Percentiles rank a stretch among this genome's conserved stretches.
phyloP scores from a whole-genome alignment of 257 asterid genomes.

The Nicotiana sylvestris region DNA sequence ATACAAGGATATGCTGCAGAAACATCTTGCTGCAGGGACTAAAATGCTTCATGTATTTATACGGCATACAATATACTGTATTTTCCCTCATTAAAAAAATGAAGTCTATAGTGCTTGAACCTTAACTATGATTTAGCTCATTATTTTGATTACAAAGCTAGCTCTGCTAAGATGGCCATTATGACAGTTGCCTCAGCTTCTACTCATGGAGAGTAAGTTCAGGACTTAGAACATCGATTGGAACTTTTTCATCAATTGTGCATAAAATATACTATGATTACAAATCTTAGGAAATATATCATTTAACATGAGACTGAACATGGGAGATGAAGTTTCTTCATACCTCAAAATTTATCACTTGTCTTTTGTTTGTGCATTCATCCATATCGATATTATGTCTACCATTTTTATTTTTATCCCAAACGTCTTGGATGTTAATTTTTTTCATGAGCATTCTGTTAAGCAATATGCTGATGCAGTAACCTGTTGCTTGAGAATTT shows the following conservation, averaged over 20 bases:
- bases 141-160: background rate
- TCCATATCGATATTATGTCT: background rate
- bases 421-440: background rate
- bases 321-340: background rate
- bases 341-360: background rate
- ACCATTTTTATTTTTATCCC: background rate
- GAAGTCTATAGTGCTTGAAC: background rate
- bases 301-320: background rate
- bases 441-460: background rate
- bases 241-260: background rate
- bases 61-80: background rate
- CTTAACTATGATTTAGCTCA: background rate
- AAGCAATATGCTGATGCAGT: background rate
- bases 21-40: background rate
- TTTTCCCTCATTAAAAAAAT: background rate
- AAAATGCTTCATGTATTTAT: background rate
- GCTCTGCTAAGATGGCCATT: background rate
- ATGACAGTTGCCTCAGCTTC: background rate
- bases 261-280: background rate
- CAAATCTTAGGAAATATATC: background rate
- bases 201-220: background rate
- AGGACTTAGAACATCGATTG: background rate
- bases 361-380: background rate
- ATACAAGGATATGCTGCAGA: background rate
- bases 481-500: slow-evolving; percentile 15